Conservation (phyloP, 169 alveolate species). For the Amoebophrya sp. region DNA sequence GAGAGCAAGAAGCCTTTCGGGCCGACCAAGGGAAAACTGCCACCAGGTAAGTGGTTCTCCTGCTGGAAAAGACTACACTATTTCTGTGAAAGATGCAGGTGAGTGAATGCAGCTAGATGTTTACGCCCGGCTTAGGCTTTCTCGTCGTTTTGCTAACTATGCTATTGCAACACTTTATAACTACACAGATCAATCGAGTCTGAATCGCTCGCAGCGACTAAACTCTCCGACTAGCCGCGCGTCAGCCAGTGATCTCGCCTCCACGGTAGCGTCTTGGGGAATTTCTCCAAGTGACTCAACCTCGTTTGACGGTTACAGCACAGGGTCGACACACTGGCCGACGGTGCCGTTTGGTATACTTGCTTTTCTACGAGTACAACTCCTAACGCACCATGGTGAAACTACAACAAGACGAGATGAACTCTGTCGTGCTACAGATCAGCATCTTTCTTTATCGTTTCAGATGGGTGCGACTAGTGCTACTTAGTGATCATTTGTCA, state of each 20-base stretch:
- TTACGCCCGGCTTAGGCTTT: too few relatives aligned
- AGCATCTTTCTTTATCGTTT: neutral
- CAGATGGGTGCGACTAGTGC: neutral
- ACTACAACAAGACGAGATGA: neutral
- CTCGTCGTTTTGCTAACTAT: too few relatives aligned
- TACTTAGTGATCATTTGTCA: neutral
- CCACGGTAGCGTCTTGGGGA: neutral
- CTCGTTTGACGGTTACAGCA: neutral
- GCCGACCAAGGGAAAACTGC: conserved; percentile 7
- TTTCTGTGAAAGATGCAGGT: too few relatives aligned
- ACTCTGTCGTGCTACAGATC: neutral
- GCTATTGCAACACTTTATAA: too few relatives aligned
- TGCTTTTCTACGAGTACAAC: neutral
- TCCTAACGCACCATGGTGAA: neutral
- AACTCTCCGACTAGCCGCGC: neutral
- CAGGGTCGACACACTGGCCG: neutral
- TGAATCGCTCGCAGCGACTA: neutral
- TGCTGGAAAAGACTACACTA: too few relatives aligned
- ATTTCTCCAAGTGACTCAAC: neutral
- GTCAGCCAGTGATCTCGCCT: neutral
- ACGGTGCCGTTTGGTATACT: neutral
- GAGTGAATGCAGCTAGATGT: too few relatives aligned
- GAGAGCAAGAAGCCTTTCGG: conserved; percentile 1
- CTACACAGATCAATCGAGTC: neutral
- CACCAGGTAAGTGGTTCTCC: too few relatives aligned